Evolutionary conservation across 1,284 basidiomycete genomes (phyloP).

Genomic region (Ganoderma sinense): DNA sequence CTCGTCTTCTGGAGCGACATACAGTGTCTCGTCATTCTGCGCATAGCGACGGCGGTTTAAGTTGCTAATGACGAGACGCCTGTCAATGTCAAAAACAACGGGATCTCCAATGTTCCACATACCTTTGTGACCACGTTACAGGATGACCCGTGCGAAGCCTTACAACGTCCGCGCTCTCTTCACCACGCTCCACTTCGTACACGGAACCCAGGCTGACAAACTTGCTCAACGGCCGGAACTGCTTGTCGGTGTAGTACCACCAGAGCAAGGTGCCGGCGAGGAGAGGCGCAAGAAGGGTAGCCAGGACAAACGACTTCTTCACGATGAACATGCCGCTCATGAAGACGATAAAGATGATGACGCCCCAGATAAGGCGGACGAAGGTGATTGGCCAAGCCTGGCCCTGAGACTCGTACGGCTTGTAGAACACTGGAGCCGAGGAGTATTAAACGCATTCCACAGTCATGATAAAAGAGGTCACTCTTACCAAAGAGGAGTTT

Average conservation of each 20-base stretch:
- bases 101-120: conserved; percentile 4
- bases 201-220: conserved; percentile 88
- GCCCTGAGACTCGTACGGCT: conserved; percentile 91
- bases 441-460: not conserved
- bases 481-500: conserved; percentile 89
- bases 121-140: conserved; percentile 88
- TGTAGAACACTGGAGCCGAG: conserved; percentile 78
- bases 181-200: conserved; percentile 87
- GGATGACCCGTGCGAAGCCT: conserved; percentile 80
- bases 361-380: conserved; percentile 86
- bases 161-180: conserved; percentile 79
- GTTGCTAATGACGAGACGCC: conserved; percentile 57
- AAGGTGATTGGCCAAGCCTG: conserved; percentile 96
- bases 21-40: conserved; percentile 93
- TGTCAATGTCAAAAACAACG: conserved; percentile 23
- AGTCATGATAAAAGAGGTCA: not conserved
- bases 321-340: conserved; percentile 96
- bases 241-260: conserved; percentile 78
- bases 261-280: conserved; percentile 81
- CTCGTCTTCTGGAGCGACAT: conserved; percentile 91
- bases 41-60: conserved; percentile 86
- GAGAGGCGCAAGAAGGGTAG: conserved; percentile 83
- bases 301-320: conserved; percentile 77
- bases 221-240: conserved; percentile 81
- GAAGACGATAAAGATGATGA: conserved; percentile 89